Base-by-base conservation (phyloP, 805 yeast genomes). In the Candida qinlingensis region DNA sequence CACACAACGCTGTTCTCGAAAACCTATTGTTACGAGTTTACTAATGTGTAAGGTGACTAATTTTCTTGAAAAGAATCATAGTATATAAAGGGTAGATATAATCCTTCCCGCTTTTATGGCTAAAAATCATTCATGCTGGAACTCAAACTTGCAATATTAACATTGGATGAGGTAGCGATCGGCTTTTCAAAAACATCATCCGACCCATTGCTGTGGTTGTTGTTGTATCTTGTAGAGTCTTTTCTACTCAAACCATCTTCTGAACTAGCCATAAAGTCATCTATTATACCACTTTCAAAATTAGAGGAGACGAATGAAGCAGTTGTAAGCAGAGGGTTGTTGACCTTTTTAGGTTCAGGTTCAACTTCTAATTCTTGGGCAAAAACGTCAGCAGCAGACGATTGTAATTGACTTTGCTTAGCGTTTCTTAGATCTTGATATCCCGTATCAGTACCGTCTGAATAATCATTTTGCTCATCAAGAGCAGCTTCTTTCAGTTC, bases 131-230 rank as follows among this genome's bases (percentile, higher is more conserved):
- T 56, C 42, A 53, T 37, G 38, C 57, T 56, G 2, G 62, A 54
- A 25, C 47, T 48, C 38, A 57, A 37, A 13, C 60, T 58, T 25
- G 63, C 41, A 12, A 61, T 56, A 43, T 61, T 59, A 10, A 61
- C 45, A 42, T 61, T 61, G 12, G 65, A 60, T 1, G 65, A 61
- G 2, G 63, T 47, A 9, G 65, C 65, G 39, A 61, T 59, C 25
- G 65, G 65, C 30, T 56, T 58, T 25, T 57, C 63, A 36, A 54
- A 49, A 1, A 37, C 48, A 11, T 53, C 58, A 25, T 37, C 19
- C 6, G 54, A 50, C 11, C 33, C 48, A 10, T 47, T 50, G 5
- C 30, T n/a, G 4, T 19, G 19, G 19, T 19, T 19, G 19, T 19
- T 19, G 19, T 19, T 19, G 19, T 19, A 19, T 19, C 19, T 19